These are phyloP conservation scores for Leccinum rimulosum DNA, from an alignment of 768 basidiomycete genomes.

Conservation along the genomic window DNA sequence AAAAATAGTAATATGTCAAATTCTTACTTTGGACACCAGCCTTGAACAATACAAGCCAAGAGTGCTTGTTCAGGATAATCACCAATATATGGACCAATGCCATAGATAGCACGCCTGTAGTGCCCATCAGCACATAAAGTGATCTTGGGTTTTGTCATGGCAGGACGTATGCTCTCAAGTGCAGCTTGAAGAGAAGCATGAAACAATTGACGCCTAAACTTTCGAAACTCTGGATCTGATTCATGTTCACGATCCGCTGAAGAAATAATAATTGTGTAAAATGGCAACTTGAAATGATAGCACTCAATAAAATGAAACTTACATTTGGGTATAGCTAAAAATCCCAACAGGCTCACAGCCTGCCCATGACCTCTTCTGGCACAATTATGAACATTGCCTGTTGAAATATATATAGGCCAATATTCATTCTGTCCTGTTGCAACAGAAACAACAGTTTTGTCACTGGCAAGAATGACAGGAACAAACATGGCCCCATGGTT, in stretches of 20 bases:
- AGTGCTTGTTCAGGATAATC: constrained; percentile 39
- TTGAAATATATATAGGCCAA: background rate
- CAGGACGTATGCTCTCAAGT: background rate
- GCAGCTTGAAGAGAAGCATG: background rate
- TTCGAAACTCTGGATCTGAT: background rate
- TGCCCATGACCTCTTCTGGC: background rate
- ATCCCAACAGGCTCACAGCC: background rate
- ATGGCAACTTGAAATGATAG: background rate
- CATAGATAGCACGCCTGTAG: constrained; percentile 17
- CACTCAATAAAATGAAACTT: background rate
- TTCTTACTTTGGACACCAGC: constrained; percentile 1
- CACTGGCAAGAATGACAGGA: background rate
- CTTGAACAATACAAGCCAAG: constrained; percentile 9
- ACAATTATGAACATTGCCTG: background rate
- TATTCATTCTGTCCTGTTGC: background rate
- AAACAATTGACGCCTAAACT: background rate
- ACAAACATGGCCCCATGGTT: background rate
- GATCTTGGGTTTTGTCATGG: background rate
- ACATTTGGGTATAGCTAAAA: background rate
- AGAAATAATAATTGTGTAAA: too few species aligned
- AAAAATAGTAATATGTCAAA: too few species aligned
- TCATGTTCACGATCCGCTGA: background rate
- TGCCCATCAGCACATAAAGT: constrained; percentile 22
- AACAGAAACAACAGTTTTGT: background rate
- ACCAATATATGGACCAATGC: constrained; percentile 38